phyloP scores from a whole-genome alignment of 192 early-diverging fungal species.

The Fimicolochytrium jonesii region DNA sequence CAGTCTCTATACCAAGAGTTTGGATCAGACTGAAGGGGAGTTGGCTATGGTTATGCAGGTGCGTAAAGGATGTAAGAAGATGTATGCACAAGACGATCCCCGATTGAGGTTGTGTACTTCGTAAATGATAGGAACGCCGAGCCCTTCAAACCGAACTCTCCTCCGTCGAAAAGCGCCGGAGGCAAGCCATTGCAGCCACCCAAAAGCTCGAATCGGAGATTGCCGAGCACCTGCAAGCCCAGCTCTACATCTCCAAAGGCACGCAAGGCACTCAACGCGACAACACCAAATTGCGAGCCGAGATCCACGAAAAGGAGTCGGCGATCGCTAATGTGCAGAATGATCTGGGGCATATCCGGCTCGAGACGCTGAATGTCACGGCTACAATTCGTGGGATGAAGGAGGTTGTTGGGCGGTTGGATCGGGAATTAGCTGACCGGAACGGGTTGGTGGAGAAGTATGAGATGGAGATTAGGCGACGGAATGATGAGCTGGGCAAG shows the following conservation, averaged over 20 bases:
- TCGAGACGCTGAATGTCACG: slow-evolving; percentile 42
- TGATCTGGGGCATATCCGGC: slow-evolving; percentile 42
- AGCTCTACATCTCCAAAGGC: slow-evolving; percentile 53
- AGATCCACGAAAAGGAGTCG: slow-evolving; percentile 56
- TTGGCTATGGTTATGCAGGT: slow-evolving; percentile 39
- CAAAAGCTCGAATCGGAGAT: slow-evolving; percentile 49
- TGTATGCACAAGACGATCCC: not conserved
- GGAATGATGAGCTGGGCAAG: slow-evolving; percentile 57
- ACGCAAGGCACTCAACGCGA: slow-evolving; percentile 38
- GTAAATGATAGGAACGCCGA: slow-evolving; percentile 41
- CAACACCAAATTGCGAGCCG: slow-evolving; percentile 35
- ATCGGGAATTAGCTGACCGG: slow-evolving; percentile 42
- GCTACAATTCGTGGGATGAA: slow-evolving; percentile 32
- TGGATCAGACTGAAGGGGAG: slow-evolving; percentile 50
- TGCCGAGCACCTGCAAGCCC: slow-evolving; percentile 51
- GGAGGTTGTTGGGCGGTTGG: slow-evolving; percentile 32
- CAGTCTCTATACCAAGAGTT: slow-evolving; percentile 40
- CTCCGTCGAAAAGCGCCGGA: slow-evolving; percentile 41
- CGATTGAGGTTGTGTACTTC: not conserved
- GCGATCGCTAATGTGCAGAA: slow-evolving; percentile 49
- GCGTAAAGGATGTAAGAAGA: not conserved
- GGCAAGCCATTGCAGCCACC: slow-evolving; percentile 17
- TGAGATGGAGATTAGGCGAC: slow-evolving; percentile 52
- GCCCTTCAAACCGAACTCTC: slow-evolving; percentile 46
- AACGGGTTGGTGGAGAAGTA: slow-evolving; percentile 59